Evolutionary conservation across 2,329 filamentous ascomycete genomes (phyloP).

Genomic region (Diplodia sapinea): DNA sequence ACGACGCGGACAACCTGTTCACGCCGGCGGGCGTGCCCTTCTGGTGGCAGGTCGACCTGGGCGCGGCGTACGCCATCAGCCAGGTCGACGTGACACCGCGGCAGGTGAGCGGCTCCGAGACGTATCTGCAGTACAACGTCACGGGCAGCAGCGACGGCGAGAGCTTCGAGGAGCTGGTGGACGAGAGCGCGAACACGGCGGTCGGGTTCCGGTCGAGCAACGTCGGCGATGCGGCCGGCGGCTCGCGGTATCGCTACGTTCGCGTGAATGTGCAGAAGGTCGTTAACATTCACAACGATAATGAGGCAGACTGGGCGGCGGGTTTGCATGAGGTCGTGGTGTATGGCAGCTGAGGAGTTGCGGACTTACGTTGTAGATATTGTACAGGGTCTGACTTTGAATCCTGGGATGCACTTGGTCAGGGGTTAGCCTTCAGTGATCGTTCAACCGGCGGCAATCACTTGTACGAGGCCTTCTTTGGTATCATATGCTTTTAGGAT

Average conservation of each 20-base stretch:
- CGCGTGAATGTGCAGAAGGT: constrained; percentile 20
- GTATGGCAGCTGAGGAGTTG: background rate
- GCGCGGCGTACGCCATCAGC: constrained; percentile 30
- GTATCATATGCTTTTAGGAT: no score
- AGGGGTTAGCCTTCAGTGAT: background rate
- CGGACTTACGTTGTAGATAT: background rate
- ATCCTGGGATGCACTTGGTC: background rate
- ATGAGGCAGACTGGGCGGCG: constrained; percentile 19
- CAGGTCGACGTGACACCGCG: constrained; percentile 35
- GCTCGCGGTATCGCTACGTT: background rate
- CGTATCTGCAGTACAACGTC: constrained; percentile 36
- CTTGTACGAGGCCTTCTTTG: no score
- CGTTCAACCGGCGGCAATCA: background rate
- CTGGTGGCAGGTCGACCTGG: constrained; percentile 36
- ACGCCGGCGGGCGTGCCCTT: constrained; percentile 35
- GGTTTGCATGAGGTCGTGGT: constrained; percentile 17
- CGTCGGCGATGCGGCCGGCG: background rate
- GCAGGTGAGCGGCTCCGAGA: constrained; percentile 35
- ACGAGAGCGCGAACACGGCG: constrained; percentile 15
- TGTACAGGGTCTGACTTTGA: no score
- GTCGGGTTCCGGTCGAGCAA: constrained; percentile 16
- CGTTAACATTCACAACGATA: constrained; percentile 21
- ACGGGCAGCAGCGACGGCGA: constrained; percentile 32
- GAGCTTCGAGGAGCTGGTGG: background rate
- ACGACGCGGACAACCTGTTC: constrained; percentile 26